phyloP scores from a whole-genome alignment of 768 basidiomycete species.

The Sarcodon sp. region DNA sequence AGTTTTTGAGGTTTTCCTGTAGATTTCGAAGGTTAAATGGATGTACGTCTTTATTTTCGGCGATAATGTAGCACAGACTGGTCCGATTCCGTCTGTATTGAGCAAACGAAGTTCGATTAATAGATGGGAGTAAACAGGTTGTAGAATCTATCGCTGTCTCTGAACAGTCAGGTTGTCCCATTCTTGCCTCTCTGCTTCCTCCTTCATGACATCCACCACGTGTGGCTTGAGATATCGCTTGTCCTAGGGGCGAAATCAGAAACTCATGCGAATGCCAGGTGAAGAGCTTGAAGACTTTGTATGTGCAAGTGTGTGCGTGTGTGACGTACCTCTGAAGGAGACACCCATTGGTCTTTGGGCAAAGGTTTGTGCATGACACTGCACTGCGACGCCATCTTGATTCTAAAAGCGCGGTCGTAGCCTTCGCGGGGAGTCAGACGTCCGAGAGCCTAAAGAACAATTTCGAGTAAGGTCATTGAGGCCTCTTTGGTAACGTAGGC shows the following conservation, averaged over 20 bases:
- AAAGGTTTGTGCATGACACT: slow-evolving; percentile 71
- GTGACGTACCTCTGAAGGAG: slow-evolving; percentile 55
- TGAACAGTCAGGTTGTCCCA: slow-evolving; percentile 75
- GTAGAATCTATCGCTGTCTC: slow-evolving; percentile 28
- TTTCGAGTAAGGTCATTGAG: background rate
- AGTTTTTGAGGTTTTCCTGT: no score
- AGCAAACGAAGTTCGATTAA: no score
- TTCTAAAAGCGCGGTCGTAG: slow-evolving; percentile 86
- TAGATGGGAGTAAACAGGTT: no score
- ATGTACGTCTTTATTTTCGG: no score
- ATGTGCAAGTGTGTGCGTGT: background rate
- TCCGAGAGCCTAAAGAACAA: slow-evolving; percentile 49
- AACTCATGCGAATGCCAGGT: background rate
- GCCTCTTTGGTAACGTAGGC: background rate
- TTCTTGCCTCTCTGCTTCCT: slow-evolving; percentile 60
- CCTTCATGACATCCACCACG: slow-evolving; percentile 57
- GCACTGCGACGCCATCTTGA: slow-evolving; percentile 73
- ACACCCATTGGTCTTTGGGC: slow-evolving; percentile 72
- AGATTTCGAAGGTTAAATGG: no score
- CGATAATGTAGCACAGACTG: no score
- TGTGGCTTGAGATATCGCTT: slow-evolving; percentile 77
- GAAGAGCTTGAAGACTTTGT: background rate
- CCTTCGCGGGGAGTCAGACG: slow-evolving; percentile 70
- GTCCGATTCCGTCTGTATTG: no score
- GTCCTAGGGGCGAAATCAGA: slow-evolving; percentile 40